Evolutionary conservation across 768 basidiomycete species (phyloP).

Genomic region (Kwoniella botswanensis): DNA sequence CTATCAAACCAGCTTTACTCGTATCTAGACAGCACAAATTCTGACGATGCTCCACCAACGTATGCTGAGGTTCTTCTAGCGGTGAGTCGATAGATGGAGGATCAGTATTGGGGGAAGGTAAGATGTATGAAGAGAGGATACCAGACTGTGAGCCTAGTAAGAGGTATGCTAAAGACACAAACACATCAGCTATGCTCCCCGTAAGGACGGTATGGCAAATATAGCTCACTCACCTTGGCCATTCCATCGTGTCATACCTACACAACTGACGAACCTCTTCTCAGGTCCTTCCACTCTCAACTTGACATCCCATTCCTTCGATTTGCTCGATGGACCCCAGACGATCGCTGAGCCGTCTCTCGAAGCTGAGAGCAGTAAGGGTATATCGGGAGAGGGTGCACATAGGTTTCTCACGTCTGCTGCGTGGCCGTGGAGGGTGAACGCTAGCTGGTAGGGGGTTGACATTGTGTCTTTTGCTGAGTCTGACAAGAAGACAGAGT

Average conservation of each 20-base stretch:
- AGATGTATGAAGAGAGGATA: conserved; percentile 74
- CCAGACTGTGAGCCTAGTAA: conserved; percentile 89
- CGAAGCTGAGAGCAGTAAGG: conserved; percentile 78
- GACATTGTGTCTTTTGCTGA: conserved; percentile 13
- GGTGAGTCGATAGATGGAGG: conserved; percentile 64
- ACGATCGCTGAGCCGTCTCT: conserved; percentile 88
- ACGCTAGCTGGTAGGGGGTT: conserved; percentile 65
- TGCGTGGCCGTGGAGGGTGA: conserved; percentile 71
- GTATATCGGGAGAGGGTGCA: conserved; percentile 73
- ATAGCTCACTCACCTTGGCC: conserved; percentile 42
- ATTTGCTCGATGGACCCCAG: conserved; percentile 67
- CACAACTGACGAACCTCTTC: conserved; percentile 75
- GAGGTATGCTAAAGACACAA: conserved; percentile 68
- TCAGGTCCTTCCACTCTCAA: conserved; percentile 58
- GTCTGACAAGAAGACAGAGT: neutral
- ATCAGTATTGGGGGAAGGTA: conserved; percentile 58
- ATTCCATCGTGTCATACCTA: conserved; percentile 76
- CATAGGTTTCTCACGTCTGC: conserved; percentile 80
- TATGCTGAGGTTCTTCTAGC: conserved; percentile 74
- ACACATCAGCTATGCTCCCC: neutral
- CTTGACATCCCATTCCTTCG: conserved; percentile 62
- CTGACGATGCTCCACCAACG: conserved; percentile 82
- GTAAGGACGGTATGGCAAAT: too few relatives aligned
- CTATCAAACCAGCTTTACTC: conserved; percentile 71
- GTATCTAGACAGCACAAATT: conserved; percentile 87